Conservation (phyloP, 83 land plant species). For the Diphasiastrum complanatum region DNA sequence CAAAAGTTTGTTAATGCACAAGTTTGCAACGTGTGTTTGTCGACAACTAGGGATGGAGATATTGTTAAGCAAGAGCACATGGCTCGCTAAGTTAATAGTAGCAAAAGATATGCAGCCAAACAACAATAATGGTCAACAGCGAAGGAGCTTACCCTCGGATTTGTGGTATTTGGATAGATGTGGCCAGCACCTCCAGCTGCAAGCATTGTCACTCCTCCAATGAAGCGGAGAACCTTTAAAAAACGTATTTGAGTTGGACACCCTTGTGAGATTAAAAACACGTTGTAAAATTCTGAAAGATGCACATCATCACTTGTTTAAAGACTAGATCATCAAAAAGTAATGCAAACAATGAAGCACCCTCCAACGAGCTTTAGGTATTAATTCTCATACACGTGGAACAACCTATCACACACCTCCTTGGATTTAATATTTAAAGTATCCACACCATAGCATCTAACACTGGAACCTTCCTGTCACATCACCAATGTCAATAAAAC, state of each 20-base stretch:
- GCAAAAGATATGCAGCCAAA: too few relatives aligned
- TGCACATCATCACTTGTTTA: background rate
- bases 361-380: too few relatives aligned
- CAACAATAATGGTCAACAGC: too few relatives aligned
- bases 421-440: conserved; percentile 60
- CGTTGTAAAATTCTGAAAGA: too few relatives aligned
- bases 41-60: too few relatives aligned
- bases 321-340: background rate
- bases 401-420: conserved; percentile 34
- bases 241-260: background rate
- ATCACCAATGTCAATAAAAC: background rate
- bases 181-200: conserved; percentile 99
- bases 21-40: too few relatives aligned
- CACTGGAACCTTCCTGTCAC: conserved; percentile 66
- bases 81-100: too few relatives aligned
- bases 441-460: conserved; percentile 85
- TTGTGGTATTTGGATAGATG: conserved; percentile 88
- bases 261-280: too few relatives aligned
- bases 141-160: conserved; percentile 46
- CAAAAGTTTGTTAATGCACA: too few relatives aligned
- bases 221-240: conserved; percentile 65
- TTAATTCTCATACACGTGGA: background rate
- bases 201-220: conserved; percentile 85
- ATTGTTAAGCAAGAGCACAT: too few relatives aligned
- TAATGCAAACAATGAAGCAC: background rate